Conservation (phyloP, 2,329 filamentous ascomycete species). For the Aspergillus alliaceus region DNA sequence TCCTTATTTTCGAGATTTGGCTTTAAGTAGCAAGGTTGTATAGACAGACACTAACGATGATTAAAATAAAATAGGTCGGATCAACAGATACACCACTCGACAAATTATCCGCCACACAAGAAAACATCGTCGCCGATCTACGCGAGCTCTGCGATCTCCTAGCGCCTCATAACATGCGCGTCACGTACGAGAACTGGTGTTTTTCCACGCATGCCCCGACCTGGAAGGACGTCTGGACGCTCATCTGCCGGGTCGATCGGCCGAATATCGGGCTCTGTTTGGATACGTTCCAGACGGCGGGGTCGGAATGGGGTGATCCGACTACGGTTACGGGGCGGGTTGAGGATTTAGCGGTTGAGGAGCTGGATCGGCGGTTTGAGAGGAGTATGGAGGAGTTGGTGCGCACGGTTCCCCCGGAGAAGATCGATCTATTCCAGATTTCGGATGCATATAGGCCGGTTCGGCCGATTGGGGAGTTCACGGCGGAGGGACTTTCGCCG, state of each 20-base stretch:
- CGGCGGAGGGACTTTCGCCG: slow-evolving; percentile 58
- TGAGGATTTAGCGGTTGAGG: slow-evolving; percentile 47
- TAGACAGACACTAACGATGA: neutral
- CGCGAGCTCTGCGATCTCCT: slow-evolving; percentile 64
- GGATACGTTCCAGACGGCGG: slow-evolving; percentile 75
- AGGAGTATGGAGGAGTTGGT: slow-evolving; percentile 58
- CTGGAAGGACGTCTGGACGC: slow-evolving; percentile 70
- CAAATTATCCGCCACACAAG: slow-evolving; percentile 53
- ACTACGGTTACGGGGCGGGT: slow-evolving; percentile 61
- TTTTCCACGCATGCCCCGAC: slow-evolving; percentile 70
- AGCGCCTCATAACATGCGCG: slow-evolving; percentile 54
- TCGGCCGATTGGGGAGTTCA: slow-evolving; percentile 54
- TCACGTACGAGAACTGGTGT: slow-evolving; percentile 82
- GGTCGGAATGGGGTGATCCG: slow-evolving; percentile 72
- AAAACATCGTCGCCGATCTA: slow-evolving; percentile 61
- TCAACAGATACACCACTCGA: slow-evolving; percentile 62
- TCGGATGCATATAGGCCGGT: slow-evolving; percentile 69
- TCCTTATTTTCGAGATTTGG: neutral
- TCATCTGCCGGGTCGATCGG: slow-evolving; percentile 62
- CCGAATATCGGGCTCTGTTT: slow-evolving; percentile 72
- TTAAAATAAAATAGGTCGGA: slow-evolving; percentile 54
- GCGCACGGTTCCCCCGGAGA: slow-evolving; percentile 61
- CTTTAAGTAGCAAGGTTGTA: too few relatives aligned
- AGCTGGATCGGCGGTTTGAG: slow-evolving; percentile 53
- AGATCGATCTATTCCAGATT: slow-evolving; percentile 74